Conservation (phyloP, 208 protist genomes). For the Leishmania guyanensis region DNA sequence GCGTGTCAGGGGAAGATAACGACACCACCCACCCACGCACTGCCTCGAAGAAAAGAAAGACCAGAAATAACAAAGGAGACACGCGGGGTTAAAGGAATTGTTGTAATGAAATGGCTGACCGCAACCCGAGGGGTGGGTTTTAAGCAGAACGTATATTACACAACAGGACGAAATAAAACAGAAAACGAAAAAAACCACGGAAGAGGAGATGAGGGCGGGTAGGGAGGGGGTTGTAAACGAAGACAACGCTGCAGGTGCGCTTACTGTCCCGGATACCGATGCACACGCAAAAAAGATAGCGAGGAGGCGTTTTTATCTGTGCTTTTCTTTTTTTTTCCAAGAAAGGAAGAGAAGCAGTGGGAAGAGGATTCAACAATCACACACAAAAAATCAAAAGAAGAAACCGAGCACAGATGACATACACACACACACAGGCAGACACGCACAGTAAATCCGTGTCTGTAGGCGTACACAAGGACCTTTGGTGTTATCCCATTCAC, state of each 20-base stretch:
- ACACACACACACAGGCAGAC: not conserved
- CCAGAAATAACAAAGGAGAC: not conserved
- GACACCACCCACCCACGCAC: not conserved
- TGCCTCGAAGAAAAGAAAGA: not conserved
- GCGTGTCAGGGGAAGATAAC: not conserved
- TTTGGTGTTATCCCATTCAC: not conserved
- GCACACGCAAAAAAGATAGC: not conserved
- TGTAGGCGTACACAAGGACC: not conserved
- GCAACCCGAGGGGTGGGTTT: not conserved
- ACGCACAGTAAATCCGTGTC: not conserved
- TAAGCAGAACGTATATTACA: not conserved
- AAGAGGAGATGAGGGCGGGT: not conserved
- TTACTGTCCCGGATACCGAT: not conserved
- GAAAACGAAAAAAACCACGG: not conserved
- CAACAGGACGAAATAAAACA: not conserved
- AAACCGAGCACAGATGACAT: not conserved
- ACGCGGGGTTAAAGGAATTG: not conserved
- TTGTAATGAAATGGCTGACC: not conserved
- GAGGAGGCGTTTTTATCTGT: not conserved
- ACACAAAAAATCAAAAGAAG: not conserved
- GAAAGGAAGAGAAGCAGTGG: not conserved
- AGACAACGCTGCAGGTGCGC: not conserved
- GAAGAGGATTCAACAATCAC: not conserved
- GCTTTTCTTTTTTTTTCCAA: not conserved
- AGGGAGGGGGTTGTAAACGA: not conserved